Evolutionary conservation across 2,329 filamentous ascomycete species (phyloP).

Genomic region (Chrysosphaeria jannelii): DNA sequence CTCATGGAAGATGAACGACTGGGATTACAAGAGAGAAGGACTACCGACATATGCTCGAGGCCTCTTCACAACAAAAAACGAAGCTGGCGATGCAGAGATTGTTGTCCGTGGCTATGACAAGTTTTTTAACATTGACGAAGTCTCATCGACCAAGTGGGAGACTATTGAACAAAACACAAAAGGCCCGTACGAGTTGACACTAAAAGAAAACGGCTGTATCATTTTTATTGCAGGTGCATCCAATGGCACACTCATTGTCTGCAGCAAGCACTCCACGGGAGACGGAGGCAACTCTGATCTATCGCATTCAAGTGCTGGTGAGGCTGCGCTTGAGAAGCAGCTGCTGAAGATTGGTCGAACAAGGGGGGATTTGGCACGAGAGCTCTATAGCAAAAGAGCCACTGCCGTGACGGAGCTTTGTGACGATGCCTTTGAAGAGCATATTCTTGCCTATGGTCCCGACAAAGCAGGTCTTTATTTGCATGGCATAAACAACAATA

Average conservation of each 20-base stretch:
- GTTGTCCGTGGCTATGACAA: slow-evolving; percentile 85
- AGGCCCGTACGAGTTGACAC: slow-evolving; percentile 78
- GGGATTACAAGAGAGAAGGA: slow-evolving; percentile 72
- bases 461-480: slow-evolving; percentile 74
- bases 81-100: slow-evolving; percentile 41
- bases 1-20: slow-evolving; percentile 83
- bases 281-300: slow-evolving; percentile 35
- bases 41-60: slow-evolving; percentile 83
- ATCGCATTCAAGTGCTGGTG: slow-evolving; percentile 65
- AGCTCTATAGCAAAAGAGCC: slow-evolving; percentile 52
- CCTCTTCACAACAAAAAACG: slow-evolving; percentile 52
- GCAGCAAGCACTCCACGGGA: slow-evolving; percentile 94
- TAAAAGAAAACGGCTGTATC: slow-evolving; percentile 99
- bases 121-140: slow-evolving; percentile 85
- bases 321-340: slow-evolving; percentile 55
- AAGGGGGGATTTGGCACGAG: slow-evolving; percentile 44
- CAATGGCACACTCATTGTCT: slow-evolving; percentile 74
- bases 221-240: slow-evolving; percentile 86
- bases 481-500: slow-evolving; percentile 83
- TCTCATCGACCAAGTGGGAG: slow-evolving; percentile 51
- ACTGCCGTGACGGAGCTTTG: slow-evolving; percentile 91
- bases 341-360: slow-evolving; percentile 49
- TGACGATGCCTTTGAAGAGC: slow-evolving; percentile 88
- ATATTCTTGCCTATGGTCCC: slow-evolving; percentile 66
- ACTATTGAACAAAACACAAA: slow-evolving; percentile 46